Percentiles rank a stretch among this genome's conserved stretches.
phyloP scores from a whole-genome alignment of 2,329 filamentous ascomycete genomes.

The Zalaria obscura region DNA sequence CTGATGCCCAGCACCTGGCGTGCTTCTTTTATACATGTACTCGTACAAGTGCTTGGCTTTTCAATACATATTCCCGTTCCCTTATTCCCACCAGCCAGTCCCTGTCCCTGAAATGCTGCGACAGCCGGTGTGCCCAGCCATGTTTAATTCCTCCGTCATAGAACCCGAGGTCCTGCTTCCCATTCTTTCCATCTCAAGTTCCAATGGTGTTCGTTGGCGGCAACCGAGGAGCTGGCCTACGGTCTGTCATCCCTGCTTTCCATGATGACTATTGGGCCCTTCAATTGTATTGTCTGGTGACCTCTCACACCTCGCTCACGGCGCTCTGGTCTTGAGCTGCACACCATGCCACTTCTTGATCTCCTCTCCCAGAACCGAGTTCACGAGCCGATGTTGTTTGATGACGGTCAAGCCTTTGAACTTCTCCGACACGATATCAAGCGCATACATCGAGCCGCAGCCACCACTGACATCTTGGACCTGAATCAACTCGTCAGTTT shows the following conservation, averaged over 20 bases:
- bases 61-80: too few species aligned
- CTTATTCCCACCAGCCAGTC: too few species aligned
- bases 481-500: conserved; percentile 19
- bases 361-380: conserved; percentile 56
- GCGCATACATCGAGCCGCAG: conserved; percentile 77
- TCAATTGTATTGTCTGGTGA: neutral
- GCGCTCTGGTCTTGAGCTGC: conserved; percentile 57
- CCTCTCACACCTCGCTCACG: conserved; percentile 10
- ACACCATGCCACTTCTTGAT: conserved; percentile 74
- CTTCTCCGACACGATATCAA: conserved; percentile 57
- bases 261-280: too few species aligned
- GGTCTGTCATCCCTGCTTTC: too few species aligned
- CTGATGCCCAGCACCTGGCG: neutral
- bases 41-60: too few species aligned
- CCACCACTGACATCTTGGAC: conserved; percentile 73
- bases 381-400: conserved; percentile 73
- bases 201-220: too few species aligned
- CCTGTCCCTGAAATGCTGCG: too few species aligned
- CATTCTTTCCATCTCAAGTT: too few species aligned
- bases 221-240: too few species aligned
- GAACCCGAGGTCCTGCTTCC: too few species aligned
- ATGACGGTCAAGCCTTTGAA: conserved; percentile 61
- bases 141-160: too few species aligned
- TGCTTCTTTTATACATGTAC: neutral
- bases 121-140: too few species aligned